These are phyloP conservation scores for Solanum appendiculatum DNA, from an alignment of 257 asterid species.

Conservation along the genomic window DNA sequence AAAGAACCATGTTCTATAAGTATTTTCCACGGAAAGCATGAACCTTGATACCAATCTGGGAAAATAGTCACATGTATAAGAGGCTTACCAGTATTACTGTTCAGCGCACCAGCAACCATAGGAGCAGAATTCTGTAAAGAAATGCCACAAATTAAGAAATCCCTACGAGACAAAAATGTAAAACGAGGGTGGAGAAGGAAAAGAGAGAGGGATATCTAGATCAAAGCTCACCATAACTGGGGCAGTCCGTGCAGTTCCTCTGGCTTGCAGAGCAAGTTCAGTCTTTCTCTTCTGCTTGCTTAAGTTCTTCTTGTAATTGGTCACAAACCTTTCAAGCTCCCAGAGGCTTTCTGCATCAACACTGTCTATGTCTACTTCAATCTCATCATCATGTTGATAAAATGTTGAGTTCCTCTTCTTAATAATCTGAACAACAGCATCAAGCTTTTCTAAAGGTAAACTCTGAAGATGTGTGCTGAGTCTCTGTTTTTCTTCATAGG, in stretches of 20 bases:
- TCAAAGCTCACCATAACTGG: constrained; percentile 2
- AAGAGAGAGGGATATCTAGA: background rate
- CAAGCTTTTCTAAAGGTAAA: constrained; percentile 16
- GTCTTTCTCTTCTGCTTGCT: constrained; percentile 10
- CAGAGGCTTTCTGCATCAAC: constrained; percentile 15
- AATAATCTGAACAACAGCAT: constrained; percentile 17
- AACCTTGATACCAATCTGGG: background rate
- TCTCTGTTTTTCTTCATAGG: constrained; percentile 16
- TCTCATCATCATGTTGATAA: constrained; percentile 12
- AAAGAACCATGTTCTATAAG: background rate
- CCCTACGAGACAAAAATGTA: background rate
- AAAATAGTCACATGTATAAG: background rate
- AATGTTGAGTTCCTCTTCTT: constrained; percentile 12
- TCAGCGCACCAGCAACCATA: background rate
- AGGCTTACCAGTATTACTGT: constrained; percentile 4
- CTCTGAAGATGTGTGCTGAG: constrained; percentile 12
- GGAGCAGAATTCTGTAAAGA: constrained; percentile 4
- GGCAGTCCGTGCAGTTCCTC: background rate
- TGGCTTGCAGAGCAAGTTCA: constrained; percentile 3
- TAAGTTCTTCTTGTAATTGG: constrained; percentile 13
- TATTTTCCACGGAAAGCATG: background rate
- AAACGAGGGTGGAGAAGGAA: background rate
- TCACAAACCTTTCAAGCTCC: constrained; percentile 24
- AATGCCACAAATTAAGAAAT: background rate
- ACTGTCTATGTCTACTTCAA: constrained; percentile 16